These are phyloP conservation scores for Micractinium sp. DNA, from an alignment of 139 green algal genomes.

Conservation along the genomic window DNA sequence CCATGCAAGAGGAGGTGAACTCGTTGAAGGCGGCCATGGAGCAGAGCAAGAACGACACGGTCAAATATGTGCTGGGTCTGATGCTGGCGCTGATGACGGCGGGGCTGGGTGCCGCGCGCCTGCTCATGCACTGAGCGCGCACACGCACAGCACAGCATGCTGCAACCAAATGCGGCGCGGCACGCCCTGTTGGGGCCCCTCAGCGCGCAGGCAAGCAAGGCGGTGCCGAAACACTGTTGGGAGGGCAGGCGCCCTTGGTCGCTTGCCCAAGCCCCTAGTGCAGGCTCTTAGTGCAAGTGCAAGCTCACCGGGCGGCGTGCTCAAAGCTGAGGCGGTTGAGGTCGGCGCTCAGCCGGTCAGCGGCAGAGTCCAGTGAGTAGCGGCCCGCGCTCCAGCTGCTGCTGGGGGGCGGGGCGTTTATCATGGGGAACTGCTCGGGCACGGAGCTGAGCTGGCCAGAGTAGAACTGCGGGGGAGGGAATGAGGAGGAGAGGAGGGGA, in stretches of 20 bases:
- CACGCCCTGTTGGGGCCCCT: too few species aligned
- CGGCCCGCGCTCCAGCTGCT: slow-evolving; percentile 5
- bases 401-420: slow-evolving; percentile 12
- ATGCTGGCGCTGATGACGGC: slow-evolving; percentile 65
- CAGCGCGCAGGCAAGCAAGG: too few species aligned
- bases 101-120: slow-evolving; percentile 58
- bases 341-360: slow-evolving; percentile 28
- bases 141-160: background rate
- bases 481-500: too few species aligned
- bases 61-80: slow-evolving; percentile 67
- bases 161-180: too few species aligned
- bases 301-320: background rate
- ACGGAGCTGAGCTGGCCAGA: slow-evolving; percentile 33
- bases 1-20: slow-evolving; percentile 84
- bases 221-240: too few species aligned
- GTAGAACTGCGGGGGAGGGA: slow-evolving; percentile 7
- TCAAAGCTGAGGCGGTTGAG: slow-evolving; percentile 38
- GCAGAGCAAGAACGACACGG: slow-evolving; percentile 89
- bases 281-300: background rate
- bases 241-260: too few species aligned
- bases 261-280: too few species aligned
- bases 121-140: slow-evolving; percentile 46
- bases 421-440: slow-evolving; percentile 39
- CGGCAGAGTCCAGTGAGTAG: background rate
- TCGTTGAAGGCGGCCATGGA: slow-evolving; percentile 85